Conservation (phyloP, 2,329 filamentous ascomycete species). For the Epichloe uncinata region DNA sequence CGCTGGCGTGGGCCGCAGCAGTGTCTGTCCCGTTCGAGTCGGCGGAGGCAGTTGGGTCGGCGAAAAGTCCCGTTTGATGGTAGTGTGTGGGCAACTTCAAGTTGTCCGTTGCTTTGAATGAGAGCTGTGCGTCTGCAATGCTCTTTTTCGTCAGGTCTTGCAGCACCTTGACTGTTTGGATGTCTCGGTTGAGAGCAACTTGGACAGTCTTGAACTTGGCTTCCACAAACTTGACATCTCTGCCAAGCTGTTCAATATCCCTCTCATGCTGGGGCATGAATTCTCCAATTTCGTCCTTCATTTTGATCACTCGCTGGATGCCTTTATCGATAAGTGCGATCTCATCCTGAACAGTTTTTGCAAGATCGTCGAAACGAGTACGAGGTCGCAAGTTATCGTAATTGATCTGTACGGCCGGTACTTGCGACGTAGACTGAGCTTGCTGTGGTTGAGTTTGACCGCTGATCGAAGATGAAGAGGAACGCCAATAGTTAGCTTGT, state of each 20-base stretch:
- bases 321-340: constrained; percentile 67
- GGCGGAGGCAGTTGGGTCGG: constrained; percentile 17
- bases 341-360: constrained; percentile 65
- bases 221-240: constrained; percentile 36
- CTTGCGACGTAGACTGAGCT: constrained; percentile 31
- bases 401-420: constrained; percentile 70
- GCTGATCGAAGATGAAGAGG: constrained; percentile 7
- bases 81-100: constrained; percentile 53
- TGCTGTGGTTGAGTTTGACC: constrained; percentile 18
- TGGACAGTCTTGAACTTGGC: constrained; percentile 33
- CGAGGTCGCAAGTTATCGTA: constrained; percentile 67
- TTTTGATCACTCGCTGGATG: constrained; percentile 67
- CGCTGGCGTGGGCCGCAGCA: constrained; percentile 23
- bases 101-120: constrained; percentile 62
- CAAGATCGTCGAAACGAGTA: constrained; percentile 82
- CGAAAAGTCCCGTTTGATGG: constrained; percentile 33
- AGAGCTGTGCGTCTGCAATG: constrained; percentile 54
- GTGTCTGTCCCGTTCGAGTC: constrained; percentile 19
- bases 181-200: constrained; percentile 39
- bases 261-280: constrained; percentile 45
- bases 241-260: constrained; percentile 32
- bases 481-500: background rate
- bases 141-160: constrained; percentile 46
- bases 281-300: constrained; percentile 65
- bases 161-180: constrained; percentile 51